Percentiles rank a stretch among this genome's conserved stretches.
Evolutionary conservation across 176 grass and related monocot species (phyloP).

Genomic region (Cenchrus purpureus): DNA sequence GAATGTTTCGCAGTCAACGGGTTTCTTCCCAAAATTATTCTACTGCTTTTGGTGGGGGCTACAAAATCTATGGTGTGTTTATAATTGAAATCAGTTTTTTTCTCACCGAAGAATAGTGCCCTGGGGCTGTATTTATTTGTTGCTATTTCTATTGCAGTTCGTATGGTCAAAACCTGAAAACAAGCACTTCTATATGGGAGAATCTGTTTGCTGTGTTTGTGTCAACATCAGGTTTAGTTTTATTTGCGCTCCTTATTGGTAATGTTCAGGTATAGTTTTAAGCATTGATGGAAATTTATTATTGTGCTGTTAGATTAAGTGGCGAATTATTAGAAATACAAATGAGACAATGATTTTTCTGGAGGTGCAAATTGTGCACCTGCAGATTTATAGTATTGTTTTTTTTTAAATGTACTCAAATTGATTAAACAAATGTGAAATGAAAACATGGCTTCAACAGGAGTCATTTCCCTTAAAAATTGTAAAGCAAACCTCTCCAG

Average conservation of each 20-base stretch:
- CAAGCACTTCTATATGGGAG: conserved; percentile 87
- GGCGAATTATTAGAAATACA: neutral
- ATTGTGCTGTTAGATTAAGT: neutral
- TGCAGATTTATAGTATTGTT: too few relatives aligned
- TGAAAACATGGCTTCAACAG: conserved; percentile 6
- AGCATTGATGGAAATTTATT: neutral
- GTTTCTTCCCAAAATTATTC: conserved; percentile 89
- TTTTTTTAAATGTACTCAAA: neutral
- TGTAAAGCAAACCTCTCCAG: neutral
- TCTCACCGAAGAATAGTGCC: neutral
- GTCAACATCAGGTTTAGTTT: conserved; percentile 77
- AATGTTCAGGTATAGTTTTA: conserved; percentile 85
- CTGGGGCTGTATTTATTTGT: neutral
- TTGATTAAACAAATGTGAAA: conserved; percentile 20
- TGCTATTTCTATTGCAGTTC: conserved; percentile 72
- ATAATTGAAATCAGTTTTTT: neutral
- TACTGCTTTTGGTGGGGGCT: conserved; percentile 99
- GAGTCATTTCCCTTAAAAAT: neutral
- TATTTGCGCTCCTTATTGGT: conserved; percentile 96
- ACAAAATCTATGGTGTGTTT: conserved; percentile 81
- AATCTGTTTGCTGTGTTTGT: conserved; percentile 84
- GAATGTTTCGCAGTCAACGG: conserved; percentile 63
- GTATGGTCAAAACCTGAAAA: conserved; percentile 80
- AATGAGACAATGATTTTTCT: neutral
- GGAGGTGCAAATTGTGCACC: neutral